phyloP scores from a whole-genome alignment of 352 stramenopile genomes.

The Elongisporangium prolatum region DNA sequence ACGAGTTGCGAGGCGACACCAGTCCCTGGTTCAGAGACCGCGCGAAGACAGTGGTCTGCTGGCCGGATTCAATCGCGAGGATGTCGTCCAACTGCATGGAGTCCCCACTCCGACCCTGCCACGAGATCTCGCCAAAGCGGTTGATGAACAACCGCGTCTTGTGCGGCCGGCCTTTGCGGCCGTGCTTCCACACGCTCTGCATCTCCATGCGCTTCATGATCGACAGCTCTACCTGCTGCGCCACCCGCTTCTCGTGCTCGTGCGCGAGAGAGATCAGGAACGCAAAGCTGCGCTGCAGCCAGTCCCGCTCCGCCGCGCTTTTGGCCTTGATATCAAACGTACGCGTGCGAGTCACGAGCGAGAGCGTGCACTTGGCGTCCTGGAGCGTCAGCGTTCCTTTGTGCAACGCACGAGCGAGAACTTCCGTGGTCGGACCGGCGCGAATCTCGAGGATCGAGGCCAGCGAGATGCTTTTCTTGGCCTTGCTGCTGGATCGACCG shows the following conservation, averaged over 20 bases:
- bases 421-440: slow-evolving; percentile 51
- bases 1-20: slow-evolving; percentile 18
- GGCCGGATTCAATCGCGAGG: slow-evolving; percentile 41
- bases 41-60: slow-evolving; percentile 60
- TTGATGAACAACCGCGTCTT: slow-evolving; percentile 82
- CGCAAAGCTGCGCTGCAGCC: slow-evolving; percentile 64
- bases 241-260: slow-evolving; percentile 66
- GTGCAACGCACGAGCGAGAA: slow-evolving; percentile 59
- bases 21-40: slow-evolving; percentile 30
- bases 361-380: slow-evolving; percentile 71
- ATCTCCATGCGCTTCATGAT: slow-evolving; percentile 86
- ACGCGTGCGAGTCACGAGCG: slow-evolving; percentile 63
- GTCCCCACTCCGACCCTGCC: slow-evolving; percentile 70
- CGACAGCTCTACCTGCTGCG: slow-evolving; percentile 73
- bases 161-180: slow-evolving; percentile 68
- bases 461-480: slow-evolving; percentile 65
- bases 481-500: slow-evolving; percentile 12
- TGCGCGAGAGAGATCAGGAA: slow-evolving; percentile 71
- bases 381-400: slow-evolving; percentile 55
- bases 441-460: slow-evolving; percentile 50
- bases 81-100: slow-evolving; percentile 79
- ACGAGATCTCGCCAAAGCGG: slow-evolving; percentile 80
- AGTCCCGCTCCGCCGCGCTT: slow-evolving; percentile 64
- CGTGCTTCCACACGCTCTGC: slow-evolving; percentile 69
- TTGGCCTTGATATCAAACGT: slow-evolving; percentile 76